Base-by-base conservation (phyloP, 306 rosid species). In the Canavalia ensiformis region DNA sequence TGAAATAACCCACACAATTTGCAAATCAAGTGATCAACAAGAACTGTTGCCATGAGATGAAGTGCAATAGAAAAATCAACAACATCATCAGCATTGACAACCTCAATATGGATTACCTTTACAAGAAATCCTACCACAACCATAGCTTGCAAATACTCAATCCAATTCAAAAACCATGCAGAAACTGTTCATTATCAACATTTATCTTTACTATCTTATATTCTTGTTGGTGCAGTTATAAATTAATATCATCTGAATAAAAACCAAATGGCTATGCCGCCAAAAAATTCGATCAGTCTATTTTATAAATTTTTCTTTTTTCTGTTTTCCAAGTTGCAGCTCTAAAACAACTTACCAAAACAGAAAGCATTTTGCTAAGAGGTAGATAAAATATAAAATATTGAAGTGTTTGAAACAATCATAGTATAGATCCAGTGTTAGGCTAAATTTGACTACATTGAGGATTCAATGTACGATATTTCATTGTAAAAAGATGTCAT, bases 21-120 rank as follows among this genome's bases (percentile, higher is more conserved):
- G 58, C 73, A 46, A 39, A 64, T 55, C 66, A 50, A 84, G 10
- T 7, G 9, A 68, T 37, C 28, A 74, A 69, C 65, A 35, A 46
- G 29, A 73, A 76, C 55, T 81, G 73, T 64, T 6, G 35, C 8
- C 25, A 51, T 39, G 72, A 59, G 18, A 74, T 64, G 25, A 37
- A 80, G 42, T 39, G 76, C 45, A 72, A 83, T 10, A 46, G 60
- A 39, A 82, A 7, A 47, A 29, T 59, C 35, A 58, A 29, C 63
- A 47, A 39, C 62, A 55, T 13, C 29, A 79, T 3, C 44, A 25
- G 18, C 70, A 68, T 33, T 45, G 29, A 68, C 54, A 45, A 68
- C 54, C 45, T 45, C 37, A 18, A 67, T 28, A 25, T 6, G 25
- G 11, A 39, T 64, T 13, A 64, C 49, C 37, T 67, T 44, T 42